Evolutionary conservation across 2,329 filamentous ascomycete species (phyloP), one percentile per base, ranked within the genome.

Genomic region (Coniochaeta pulveracea): DNA sequence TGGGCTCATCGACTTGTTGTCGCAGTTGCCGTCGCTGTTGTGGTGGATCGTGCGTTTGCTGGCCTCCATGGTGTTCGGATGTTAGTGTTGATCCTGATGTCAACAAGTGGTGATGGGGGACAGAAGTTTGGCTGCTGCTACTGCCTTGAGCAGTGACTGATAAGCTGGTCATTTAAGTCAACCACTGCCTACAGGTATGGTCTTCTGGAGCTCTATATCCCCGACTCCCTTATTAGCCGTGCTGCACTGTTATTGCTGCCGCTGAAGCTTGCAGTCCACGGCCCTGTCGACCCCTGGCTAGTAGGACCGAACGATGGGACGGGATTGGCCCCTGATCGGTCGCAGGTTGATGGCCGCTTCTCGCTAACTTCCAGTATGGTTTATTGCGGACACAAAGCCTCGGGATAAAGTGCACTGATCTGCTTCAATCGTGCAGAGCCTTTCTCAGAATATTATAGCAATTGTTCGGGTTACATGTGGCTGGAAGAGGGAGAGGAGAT

Each of bases 111-210:
- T 31, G 28, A 31, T 11, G n/a, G 22, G 17, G n/a, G n/a, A n/a
- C 9, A 24, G 22, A 9, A 24, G 22, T n/a, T n/a, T 8, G 22
- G n/a, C 22, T n/a, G n/a, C 22, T 33, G 39, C 39, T 40, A 43
- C 46, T 47, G 45, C 45, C 38, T 37, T 35, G 37, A 41, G 45
- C 41, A 36, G 45, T 35, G 28, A 40, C 11, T 18, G 19, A 37
- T 32, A 41, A 34, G 33, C 37, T 37, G 34, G 42, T 40, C 46
- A 48, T 48, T 45, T 45, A 47, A 33, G n/a, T n/a, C 9, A 9
- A 9, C 22, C 22, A n/a, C n/a, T n/a, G n/a, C n/a, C n/a, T n/a
- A n/a, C n/a, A n/a, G n/a, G n/a, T n/a, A n/a, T n/a, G n/a, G n/a
- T 31, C 28, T 19, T 5, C 28, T 31, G 7, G 15, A 23, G 8